These are phyloP conservation scores for Staphylotrichum tortipilum DNA, from an alignment of 495 filamentous ascomycete genomes.

Conservation along the genomic window DNA sequence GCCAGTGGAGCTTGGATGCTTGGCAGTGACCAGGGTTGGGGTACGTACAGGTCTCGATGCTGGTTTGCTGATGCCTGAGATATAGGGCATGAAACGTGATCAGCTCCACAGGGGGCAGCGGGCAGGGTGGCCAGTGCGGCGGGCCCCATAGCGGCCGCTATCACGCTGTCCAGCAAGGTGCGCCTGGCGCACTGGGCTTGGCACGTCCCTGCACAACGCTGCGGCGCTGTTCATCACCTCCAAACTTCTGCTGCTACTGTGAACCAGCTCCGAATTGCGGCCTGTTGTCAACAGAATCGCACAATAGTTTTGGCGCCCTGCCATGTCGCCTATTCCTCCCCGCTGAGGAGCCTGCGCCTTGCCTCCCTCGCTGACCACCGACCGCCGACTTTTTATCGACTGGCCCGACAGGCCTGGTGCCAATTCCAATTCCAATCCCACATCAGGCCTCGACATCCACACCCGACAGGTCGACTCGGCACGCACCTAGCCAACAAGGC, in stretches of 20 bases:
- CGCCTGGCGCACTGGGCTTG: not conserved
- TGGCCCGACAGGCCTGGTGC: too few species aligned
- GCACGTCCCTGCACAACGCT: not conserved
- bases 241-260: not conserved
- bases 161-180: constrained; percentile 6
- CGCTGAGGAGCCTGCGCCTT: constrained; percentile 15
- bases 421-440: too few species aligned
- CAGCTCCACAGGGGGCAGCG: too few species aligned
- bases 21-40: constrained; percentile 11
- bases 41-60: not conserved
- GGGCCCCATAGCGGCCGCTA: too few species aligned
- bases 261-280: constrained; percentile 4
- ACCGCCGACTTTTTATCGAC: not conserved
- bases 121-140: too few species aligned
- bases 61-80: not conserved
- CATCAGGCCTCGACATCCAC: too few species aligned
- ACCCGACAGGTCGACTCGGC: too few species aligned
- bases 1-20: too few species aligned
- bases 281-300: not conserved
- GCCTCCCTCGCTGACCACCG: not conserved
- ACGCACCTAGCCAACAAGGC: too few species aligned
- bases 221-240: not conserved
- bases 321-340: constrained; percentile 12
- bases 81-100: too few species aligned
- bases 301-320: not conserved